A percentile compares a stretch with the other conserved stretches of the same genome.
Conservation (phyloP, 192 early-diverging fungal species). For the Chytriomyces sp. region DNA sequence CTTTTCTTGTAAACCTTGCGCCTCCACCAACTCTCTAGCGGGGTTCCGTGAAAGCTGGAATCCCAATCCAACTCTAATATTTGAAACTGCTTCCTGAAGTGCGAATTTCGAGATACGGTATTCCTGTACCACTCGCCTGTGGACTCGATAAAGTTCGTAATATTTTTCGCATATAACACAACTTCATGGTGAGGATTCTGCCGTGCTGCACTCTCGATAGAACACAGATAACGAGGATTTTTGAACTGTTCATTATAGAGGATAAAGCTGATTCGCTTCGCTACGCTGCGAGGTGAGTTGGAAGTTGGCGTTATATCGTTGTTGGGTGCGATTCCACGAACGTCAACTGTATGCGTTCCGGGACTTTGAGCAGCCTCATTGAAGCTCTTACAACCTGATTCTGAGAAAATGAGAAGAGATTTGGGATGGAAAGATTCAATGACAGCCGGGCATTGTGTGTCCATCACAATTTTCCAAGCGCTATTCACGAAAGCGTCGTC, state of each 20-base stretch:
- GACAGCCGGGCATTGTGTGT: background rate
- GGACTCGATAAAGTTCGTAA: conserved; percentile 15
- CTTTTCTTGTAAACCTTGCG: conserved; percentile 15
- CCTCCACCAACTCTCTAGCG: conserved; percentile 35
- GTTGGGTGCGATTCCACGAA: background rate
- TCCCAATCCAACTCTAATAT: conserved; percentile 24
- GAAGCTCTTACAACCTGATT: background rate
- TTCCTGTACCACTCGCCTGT: conserved; percentile 15
- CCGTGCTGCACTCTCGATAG: conserved; percentile 36
- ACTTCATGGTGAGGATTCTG: conserved; percentile 37
- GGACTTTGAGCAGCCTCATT: background rate
- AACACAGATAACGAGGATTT: conserved; percentile 32
- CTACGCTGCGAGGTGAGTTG: background rate
- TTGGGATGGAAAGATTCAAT: background rate
- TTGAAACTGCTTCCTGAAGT: background rate
- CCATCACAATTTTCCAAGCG: background rate
- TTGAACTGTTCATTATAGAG: conserved; percentile 32
- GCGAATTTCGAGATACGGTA: background rate
- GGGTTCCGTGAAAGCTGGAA: conserved; percentile 23
- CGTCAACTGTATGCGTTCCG: background rate
- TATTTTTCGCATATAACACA: conserved; percentile 29
- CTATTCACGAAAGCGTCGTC: background rate
- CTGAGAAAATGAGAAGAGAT: background rate
- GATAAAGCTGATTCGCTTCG: conserved; percentile 35
- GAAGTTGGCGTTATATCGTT: background rate